Evolutionary conservation across 768 basidiomycete genomes (phyloP), one percentile per base, ranked within the genome.

Genomic region (Tylopilus rubrobrunneus): DNA sequence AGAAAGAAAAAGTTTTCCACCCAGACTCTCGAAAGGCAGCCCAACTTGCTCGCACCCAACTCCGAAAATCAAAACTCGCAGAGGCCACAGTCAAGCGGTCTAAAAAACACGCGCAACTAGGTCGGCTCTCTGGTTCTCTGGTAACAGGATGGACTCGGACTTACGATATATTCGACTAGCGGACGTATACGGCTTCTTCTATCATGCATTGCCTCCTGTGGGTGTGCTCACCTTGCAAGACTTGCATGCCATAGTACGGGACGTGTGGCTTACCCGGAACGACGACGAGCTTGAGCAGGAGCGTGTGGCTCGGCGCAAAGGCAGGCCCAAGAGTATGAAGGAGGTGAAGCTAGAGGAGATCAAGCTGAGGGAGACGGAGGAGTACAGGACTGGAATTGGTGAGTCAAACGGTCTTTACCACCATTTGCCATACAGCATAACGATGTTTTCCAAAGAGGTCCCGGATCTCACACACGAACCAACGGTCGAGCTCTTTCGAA

Each of bases 321-420:
- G 91, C 8, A 72, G 90, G 41, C 85, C 91, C 40, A 90, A 89
- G 68, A 87, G 84, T 61, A 67, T 73, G 5, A 85, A 76, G 59
- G 87, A 92, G 66, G 53, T 67, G 25, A 83, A 82, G 61, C 64
- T 92, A 36, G 87, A 91, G 66, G 88, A 89, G 46, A 66, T 79
- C n/a, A 85, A 83, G 62, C 66, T 84, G 49, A 74, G 79, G 52
- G 91, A 92, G 60, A 62, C 72, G 17, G 89, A 92, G 56, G 73
- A 80, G 51, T 93, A 93, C 68, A 78, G 86, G 36, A 87, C 90
- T 2, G 91, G 91, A 7, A 77, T 93, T 65, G 91, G 90, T 89
- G 63, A 56, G 85, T 62, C 25, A 17, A 43, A 10, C 4, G 14
- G 1, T 12, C 34, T 34, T 15, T 8, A 12, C 11, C 14, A 23